Evolutionary conservation across 176 grass and related monocot genomes (phyloP).

Genomic region (Puya raimondii): DNA sequence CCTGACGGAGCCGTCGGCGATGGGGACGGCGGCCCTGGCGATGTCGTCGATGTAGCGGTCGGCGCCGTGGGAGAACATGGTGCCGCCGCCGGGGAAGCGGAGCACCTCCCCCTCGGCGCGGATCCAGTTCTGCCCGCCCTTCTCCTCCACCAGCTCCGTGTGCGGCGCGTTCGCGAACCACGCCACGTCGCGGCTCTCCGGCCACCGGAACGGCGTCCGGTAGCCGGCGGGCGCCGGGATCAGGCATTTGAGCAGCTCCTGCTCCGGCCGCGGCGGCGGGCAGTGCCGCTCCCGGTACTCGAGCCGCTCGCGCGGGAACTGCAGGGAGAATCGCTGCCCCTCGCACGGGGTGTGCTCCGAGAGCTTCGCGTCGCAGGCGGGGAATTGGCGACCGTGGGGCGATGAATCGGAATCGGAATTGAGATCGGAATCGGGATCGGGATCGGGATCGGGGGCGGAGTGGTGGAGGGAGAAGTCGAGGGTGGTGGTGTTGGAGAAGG

Average conservation of each 20-base stretch:
- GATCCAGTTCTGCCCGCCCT: constrained; percentile 31
- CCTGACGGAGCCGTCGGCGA: constrained; percentile 17
- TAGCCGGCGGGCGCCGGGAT: constrained; percentile 19
- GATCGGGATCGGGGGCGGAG: neutral
- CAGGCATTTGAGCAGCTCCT: constrained; percentile 16
- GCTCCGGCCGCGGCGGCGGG: neutral
- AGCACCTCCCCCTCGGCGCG: constrained; percentile 14
- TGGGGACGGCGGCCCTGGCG: neutral
- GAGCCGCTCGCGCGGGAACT: constrained; percentile 8
- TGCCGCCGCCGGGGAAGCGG: constrained; percentile 33
- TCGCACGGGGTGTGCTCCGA: constrained; percentile 33
- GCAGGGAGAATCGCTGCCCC: constrained; percentile 13
- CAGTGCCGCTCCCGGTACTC: constrained; percentile 32
- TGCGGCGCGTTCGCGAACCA: constrained; percentile 30
- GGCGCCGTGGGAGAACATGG: constrained; percentile 24
- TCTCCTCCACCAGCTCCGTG: constrained; percentile 20
- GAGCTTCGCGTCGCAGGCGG: constrained; percentile 8
- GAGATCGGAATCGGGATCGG: neutral
- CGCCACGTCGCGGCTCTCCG: constrained; percentile 24
- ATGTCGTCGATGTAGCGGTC: constrained; percentile 25
- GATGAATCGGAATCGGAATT: neutral
- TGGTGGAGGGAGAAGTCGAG: constrained; percentile 30
- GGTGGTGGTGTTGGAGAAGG: constrained; percentile 5
- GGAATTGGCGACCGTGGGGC: neutral
- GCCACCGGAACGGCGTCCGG: constrained; percentile 20